These are phyloP conservation scores for Lichtheimia corymbifera DNA, from an alignment of 371 early-diverging fungal species.

Conservation along the genomic window DNA sequence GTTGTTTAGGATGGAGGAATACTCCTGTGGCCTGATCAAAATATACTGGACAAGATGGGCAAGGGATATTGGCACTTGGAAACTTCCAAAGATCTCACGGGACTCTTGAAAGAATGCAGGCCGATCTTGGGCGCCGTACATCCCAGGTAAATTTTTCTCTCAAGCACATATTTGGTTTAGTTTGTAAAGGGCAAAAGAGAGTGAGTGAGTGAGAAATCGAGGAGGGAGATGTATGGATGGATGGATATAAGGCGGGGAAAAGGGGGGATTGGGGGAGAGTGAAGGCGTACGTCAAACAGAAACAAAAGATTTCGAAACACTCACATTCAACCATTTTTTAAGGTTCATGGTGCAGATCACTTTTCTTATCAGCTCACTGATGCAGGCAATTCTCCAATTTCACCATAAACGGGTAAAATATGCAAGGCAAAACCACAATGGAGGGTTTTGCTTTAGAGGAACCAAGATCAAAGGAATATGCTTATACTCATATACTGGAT, in stretches of 20 bases:
- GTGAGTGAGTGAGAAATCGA: no score
- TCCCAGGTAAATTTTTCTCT: background rate
- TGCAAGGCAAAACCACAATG: conserved; percentile 14
- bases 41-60: background rate
- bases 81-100: background rate
- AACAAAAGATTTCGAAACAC: no score
- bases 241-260: no score
- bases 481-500: no score
- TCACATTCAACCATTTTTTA: no score
- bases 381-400: conserved; percentile 14
- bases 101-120: conserved; percentile 1
- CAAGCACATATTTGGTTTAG: background rate
- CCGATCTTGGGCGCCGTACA: background rate
- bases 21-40: background rate
- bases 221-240: no score
- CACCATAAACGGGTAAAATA: conserved; percentile 14
- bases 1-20: background rate
- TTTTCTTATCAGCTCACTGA: conserved; percentile 5
- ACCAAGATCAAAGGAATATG: no score
- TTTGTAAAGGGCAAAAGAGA: no score
- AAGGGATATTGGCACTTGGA: background rate
- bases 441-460: background rate
- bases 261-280: no score
- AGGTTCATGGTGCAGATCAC: conserved; percentile 12
- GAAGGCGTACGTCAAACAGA: no score